Evolutionary conservation across 2,329 filamentous ascomycete genomes (phyloP), one percentile per base, ranked within the genome.

Genomic region (Alternaria rosae): DNA sequence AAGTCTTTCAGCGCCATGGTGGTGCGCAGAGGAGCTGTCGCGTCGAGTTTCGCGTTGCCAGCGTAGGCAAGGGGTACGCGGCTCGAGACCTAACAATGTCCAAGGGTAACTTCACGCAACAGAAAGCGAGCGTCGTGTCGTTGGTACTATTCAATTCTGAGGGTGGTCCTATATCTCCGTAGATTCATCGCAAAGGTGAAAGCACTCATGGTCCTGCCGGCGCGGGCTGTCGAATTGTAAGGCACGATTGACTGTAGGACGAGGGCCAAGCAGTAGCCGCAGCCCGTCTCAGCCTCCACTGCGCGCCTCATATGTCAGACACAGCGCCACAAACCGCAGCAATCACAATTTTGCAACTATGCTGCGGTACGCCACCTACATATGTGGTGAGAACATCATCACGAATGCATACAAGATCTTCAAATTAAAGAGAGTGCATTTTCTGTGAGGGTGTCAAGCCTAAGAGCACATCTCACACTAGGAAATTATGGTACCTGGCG

Each of bases 1-100:
- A 90, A 77, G 69, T 88, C 85, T 74, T 83, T 85, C 63, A 90
- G 79, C 64, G 86, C 82, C 86, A 89, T 90, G 67, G 75, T 84
- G 58, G 35, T 64, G 58, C 54, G 53, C 48, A 59, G 60, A 59
- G 17, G 59, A 44, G 56, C 54, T 54, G 43, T 53, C 15, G 59
- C 48, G 59, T 58, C 42, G 32, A 35, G 59, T 55, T 54, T 62
- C 59, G 67, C 59, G 59, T 58, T 61, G 61, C 41, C 48, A 53
- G 62, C 57, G 55, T 51, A 57, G 41, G 55, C 57, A 59, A 62
- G 65, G 70, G 65, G 64, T 65, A 51, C 45, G 60, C 57, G 58
- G 64, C 57, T 42, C 43, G 59, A 64, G 56, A 55, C 43, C 47
- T 63, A 63, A 55, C 51, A 45, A 54, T 45, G 28, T 60, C 47